These are phyloP conservation scores for Teunomyces panamensis DNA, from an alignment of 805 yeast species.

Conservation along the genomic window DNA sequence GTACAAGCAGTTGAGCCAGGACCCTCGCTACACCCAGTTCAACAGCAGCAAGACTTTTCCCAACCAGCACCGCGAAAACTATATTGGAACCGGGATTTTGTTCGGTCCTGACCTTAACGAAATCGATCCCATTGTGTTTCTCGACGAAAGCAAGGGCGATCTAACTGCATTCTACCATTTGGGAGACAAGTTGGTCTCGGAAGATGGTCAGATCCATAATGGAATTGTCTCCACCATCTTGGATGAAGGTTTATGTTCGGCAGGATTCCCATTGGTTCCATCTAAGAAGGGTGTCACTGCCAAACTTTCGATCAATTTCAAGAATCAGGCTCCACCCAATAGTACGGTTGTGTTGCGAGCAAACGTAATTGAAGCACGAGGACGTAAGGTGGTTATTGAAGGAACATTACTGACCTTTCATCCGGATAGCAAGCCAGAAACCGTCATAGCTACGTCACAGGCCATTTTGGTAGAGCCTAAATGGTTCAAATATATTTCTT, in stretches of 20 bases:
- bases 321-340: constrained; percentile 58
- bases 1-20: constrained; percentile 15
- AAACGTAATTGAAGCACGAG: constrained; percentile 60
- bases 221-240: constrained; percentile 76
- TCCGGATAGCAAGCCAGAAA: constrained; percentile 11
- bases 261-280: constrained; percentile 83
- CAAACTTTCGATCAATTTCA: constrained; percentile 60
- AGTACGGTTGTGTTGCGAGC: constrained; percentile 67
- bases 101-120: constrained; percentile 67
- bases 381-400: constrained; percentile 76
- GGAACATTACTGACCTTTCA: constrained; percentile 62
- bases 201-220: constrained; percentile 73
- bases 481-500: constrained; percentile 75
- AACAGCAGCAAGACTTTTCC: constrained; percentile 17
- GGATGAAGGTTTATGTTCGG: constrained; percentile 81
- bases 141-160: constrained; percentile 48
- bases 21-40: constrained; percentile 11
- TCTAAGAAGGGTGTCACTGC: constrained; percentile 89
- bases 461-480: constrained; percentile 82
- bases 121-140: constrained; percentile 71
- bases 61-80: constrained; percentile 22
- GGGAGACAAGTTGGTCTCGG: constrained; percentile 63
- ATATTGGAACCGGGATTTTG: constrained; percentile 70
- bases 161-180: constrained; percentile 66
- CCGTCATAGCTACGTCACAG: constrained; percentile 53